Conservation (phyloP, 768 basidiomycete species). For the Trametes elegans region DNA sequence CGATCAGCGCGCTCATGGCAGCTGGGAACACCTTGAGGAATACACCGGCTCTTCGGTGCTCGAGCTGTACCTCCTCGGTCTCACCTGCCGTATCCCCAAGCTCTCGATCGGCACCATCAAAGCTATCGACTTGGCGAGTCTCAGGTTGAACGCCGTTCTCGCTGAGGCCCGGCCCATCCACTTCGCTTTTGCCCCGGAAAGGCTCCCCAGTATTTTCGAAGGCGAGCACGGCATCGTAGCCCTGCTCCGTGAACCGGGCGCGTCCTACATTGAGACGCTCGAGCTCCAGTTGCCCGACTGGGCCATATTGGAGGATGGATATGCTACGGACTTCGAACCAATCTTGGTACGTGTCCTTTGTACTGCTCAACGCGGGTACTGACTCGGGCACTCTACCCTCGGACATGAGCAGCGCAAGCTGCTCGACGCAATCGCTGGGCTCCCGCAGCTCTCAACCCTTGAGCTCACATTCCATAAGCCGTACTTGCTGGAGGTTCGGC, state of each 20-base stretch:
- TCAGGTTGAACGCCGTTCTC: neutral
- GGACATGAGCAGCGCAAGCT: too few relatives aligned
- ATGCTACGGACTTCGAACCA: neutral
- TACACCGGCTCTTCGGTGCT: neutral
- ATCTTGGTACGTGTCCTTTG: neutral
- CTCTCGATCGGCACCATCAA: neutral
- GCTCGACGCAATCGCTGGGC: too few relatives aligned
- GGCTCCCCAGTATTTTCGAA: neutral
- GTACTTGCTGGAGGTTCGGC: too few relatives aligned
- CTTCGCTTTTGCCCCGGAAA: neutral
- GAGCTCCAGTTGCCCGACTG: neutral
- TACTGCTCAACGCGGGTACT: too few relatives aligned
- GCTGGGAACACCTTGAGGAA: neutral
- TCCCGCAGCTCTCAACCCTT: too few relatives aligned
- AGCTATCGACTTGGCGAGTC: neutral
- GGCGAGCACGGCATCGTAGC: neutral
- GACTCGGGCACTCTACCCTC: too few relatives aligned
- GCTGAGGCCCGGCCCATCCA: neutral
- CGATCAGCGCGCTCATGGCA: neutral
- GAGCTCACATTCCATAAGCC: too few relatives aligned
- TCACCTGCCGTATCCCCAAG: neutral
- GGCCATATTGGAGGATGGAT: neutral
- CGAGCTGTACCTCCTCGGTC: neutral
- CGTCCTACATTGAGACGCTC: neutral
- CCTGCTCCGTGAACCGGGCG: neutral